Evolutionary conservation across 495 filamentous ascomycete genomes (phyloP), one percentile per base, ranked within the genome.

Genomic region (Immersiella caudata): DNA sequence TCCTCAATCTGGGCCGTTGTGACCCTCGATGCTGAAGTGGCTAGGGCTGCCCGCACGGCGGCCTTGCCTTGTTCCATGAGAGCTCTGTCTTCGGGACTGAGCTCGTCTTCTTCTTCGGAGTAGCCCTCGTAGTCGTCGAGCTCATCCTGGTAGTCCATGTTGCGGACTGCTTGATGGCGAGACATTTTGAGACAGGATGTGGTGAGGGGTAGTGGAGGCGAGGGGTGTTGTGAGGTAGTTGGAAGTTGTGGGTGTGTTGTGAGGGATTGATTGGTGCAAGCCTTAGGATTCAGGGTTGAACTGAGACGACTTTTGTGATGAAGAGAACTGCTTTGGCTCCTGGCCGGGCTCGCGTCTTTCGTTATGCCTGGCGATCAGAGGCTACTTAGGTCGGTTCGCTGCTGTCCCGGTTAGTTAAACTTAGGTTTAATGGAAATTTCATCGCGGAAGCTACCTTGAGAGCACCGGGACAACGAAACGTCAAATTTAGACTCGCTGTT

Each of bases 1-100:
- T 98, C 96, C 75, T 96, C 85, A 51, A 97, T 93, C 66, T 96
- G 89, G 35, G 86, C 80, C 57, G 87, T 85, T 22, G 88, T 87
- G 54, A 89, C 81, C 51, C 82, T 83, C 35, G 77, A 75, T 52
- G 81, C 79, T 46, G 83, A 79, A 9, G 71, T 62, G 4, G 85
- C 87, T 11, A 93, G 78, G 8, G 81, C 80, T 21, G 80, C 76
- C 67, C 83, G 83, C 40, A 91, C 85, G 67, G 84, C 74, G 52
- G 76, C 75, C 7, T 86, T 85, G 51, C 88, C 89, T 46, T 80
- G 62, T 27, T 76, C 77, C 83, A 93, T 81, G 58, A 87, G 82
- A 46, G 70, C 77, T 69, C 63, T 79, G 73, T 92, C 89, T 64
- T 89, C 87, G 35, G 84, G 77, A 58, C 81, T 87, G 61, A 91